Base-by-base conservation (phyloP, 192 early-diverging fungal genomes). In the Thamnidium elegans region DNA sequence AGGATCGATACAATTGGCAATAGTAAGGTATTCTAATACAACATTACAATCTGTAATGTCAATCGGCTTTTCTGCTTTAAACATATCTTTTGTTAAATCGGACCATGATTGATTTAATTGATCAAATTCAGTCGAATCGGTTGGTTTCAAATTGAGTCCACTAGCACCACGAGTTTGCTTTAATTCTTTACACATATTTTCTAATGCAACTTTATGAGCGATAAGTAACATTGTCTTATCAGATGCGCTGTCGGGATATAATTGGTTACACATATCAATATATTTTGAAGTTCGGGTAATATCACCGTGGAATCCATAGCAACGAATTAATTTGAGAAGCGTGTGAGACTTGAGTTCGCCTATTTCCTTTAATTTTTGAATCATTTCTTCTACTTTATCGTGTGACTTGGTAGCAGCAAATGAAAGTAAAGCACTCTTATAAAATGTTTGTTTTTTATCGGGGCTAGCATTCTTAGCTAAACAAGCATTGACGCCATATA, bases 1-100 rank as follows among this genome's bases (percentile, higher is more conserved):
- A 31, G 32, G 48, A 60, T 69, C 66, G 9, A 76, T 63, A 26
- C 62, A 62, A 23, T 76, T 71, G 44, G 69, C 74, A 20, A 65
- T 23, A 11, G 62, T 65, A 4, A 64, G 26, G 36, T 68, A 76
- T 46, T 68, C 69, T 4, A 76, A 32, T 13, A 68, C 59, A 52
- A 60, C 51, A 43, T 68, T 73, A 42, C 62, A 56, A 5, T 63
- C 54, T 3, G 45, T 60, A 31, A 65, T 43, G 36, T 68, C 62
- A 20, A 64, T 23, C 2, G 62, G 55, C 26, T 50, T 47, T 50
- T 44, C 9, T n/a, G 31, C 26, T n/a, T 62, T 44, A 34, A 63
- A 51, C 26, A 58, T 23, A 13, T 43, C 42, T 4, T 50, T 54
- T n/a, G 48, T 67, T 13, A 67, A 51, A 21, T 63, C 36, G 4